A percentile compares a stretch with the other conserved stretches of the same genome.
These are phyloP conservation scores for Aspergillus neotritici DNA, from an alignment of 2,329 filamentous ascomycete genomes.

Conservation along the genomic window DNA sequence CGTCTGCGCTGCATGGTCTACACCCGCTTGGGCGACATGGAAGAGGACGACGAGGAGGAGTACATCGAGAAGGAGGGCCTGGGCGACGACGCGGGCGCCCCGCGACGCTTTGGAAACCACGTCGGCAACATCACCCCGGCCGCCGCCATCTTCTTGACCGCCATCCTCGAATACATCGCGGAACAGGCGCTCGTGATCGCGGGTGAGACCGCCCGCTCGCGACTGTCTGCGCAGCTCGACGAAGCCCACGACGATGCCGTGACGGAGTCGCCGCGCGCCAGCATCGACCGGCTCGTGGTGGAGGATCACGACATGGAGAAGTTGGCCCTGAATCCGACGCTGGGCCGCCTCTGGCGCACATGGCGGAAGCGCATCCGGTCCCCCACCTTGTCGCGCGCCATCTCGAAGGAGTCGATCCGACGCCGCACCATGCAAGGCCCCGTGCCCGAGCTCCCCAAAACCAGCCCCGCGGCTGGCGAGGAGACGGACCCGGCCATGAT, in stretches of 20 bases:
- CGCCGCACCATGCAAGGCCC: slow-evolving; percentile 23
- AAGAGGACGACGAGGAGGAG: slow-evolving; percentile 93
- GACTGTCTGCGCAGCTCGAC: slow-evolving; percentile 26
- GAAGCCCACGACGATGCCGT: slow-evolving; percentile 54
- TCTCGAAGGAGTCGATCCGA: slow-evolving; percentile 38
- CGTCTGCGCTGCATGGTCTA: slow-evolving; percentile 96
- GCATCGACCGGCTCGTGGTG: slow-evolving; percentile 63
- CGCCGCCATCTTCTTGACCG: slow-evolving; percentile 92
- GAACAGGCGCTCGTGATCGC: slow-evolving; percentile 86
- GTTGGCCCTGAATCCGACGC: slow-evolving; percentile 78
- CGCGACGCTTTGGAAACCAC: slow-evolving; percentile 51
- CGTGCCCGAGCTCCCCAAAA: slow-evolving; percentile 31
- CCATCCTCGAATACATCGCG: slow-evolving; percentile 87
- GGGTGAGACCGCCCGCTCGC: slow-evolving; percentile 66
- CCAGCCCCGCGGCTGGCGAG: slow-evolving; percentile 33
- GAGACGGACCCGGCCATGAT: slow-evolving; percentile 29
- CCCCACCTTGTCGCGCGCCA: slow-evolving; percentile 34
- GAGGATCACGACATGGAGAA: slow-evolving; percentile 91
- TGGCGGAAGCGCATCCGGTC: slow-evolving; percentile 71
- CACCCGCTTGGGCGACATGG: slow-evolving; percentile 90
- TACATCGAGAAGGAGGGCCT: slow-evolving; percentile 77
- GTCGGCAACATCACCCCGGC: slow-evolving; percentile 74
- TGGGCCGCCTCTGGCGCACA: slow-evolving; percentile 85
- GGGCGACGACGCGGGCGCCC: slow-evolving; percentile 51
- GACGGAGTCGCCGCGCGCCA: slow-evolving; percentile 45